phyloP scores from a whole-genome alignment of 2,329 filamentous ascomycete species.

The Fusarium annulatum region DNA sequence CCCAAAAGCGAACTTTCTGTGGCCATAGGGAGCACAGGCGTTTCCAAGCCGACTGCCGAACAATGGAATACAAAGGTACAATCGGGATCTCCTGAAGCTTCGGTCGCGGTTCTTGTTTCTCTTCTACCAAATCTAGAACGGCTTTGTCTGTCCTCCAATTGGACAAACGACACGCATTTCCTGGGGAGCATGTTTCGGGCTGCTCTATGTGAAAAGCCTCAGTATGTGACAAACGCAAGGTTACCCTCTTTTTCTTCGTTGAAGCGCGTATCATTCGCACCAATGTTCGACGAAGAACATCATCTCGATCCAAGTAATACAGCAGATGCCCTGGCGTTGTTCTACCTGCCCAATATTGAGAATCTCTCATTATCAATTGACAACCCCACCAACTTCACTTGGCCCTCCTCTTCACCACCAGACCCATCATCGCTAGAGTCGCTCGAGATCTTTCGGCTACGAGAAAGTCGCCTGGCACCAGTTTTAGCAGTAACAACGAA shows the following conservation, averaged over 20 bases:
- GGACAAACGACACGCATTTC: neutral
- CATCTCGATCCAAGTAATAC: slow-evolving; percentile 2
- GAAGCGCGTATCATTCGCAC: neutral
- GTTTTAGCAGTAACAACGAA: neutral
- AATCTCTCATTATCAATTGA: slow-evolving; percentile 9
- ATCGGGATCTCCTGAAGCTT: neutral
- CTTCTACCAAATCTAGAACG: neutral
- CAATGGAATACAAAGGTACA: neutral
- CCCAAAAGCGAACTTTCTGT: neutral
- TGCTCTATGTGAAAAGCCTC: neutral
- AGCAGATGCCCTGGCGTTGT: neutral
- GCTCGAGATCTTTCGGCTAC: slow-evolving; percentile 8
- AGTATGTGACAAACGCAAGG: neutral
- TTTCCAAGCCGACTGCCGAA: neutral
- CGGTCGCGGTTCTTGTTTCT: neutral
- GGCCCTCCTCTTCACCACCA: slow-evolving; percentile 3
- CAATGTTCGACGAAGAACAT: neutral
- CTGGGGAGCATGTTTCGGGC: neutral
- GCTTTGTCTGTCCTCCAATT: neutral
- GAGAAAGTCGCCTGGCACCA: slow-evolving; percentile 11
- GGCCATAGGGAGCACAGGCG: neutral
- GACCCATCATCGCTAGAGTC: neutral
- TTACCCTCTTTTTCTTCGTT: neutral
- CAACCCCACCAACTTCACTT: slow-evolving; percentile 13
- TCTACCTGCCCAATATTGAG: slow-evolving; percentile 15